Evolutionary conservation across 179 eudicot genomes (phyloP).

Genomic region (Patellifolia procumbens): DNA sequence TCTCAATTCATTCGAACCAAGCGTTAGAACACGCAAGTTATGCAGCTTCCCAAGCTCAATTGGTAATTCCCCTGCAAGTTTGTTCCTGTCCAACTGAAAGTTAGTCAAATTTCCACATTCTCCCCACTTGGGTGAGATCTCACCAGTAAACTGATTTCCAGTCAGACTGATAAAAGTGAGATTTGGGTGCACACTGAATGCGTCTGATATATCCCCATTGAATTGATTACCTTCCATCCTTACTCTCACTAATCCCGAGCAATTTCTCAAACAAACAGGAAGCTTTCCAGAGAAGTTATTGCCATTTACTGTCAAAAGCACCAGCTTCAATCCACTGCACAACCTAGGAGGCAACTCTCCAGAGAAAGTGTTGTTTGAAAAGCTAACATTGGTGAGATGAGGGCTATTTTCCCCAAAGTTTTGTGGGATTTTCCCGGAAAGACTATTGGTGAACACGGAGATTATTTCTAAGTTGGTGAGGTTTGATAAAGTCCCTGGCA

Average conservation of each 20-base stretch:
- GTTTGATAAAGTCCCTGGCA: slow-evolving; percentile 49
- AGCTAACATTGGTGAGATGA: slow-evolving; percentile 46
- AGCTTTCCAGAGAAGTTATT: slow-evolving; percentile 61
- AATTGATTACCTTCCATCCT: slow-evolving; percentile 69
- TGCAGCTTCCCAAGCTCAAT: slow-evolving; percentile 55
- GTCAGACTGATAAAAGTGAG: slow-evolving; percentile 50
- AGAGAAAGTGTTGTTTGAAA: slow-evolving; percentile 63
- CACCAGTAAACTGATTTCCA: slow-evolving; percentile 59
- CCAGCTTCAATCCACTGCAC: slow-evolving; percentile 55
- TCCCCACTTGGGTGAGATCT: slow-evolving; percentile 63
- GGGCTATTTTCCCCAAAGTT: slow-evolving; percentile 53
- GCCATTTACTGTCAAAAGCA: slow-evolving; percentile 42
- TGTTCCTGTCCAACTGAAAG: slow-evolving; percentile 55
- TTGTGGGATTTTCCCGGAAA: slow-evolving; percentile 54
- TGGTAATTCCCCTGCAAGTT: slow-evolving; percentile 64
- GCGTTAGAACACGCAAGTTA: slow-evolving; percentile 40
- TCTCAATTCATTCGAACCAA: slow-evolving; percentile 50
- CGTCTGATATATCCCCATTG: slow-evolving; percentile 57
- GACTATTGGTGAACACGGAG: slow-evolving; percentile 46
- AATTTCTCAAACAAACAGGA: slow-evolving; percentile 69
- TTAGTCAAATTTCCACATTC: slow-evolving; percentile 46
- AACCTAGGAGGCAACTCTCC: slow-evolving; percentile 64
- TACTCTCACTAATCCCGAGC: slow-evolving; percentile 55
- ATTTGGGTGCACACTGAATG: slow-evolving; percentile 57
- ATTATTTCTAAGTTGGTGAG: slow-evolving; percentile 41